Base-by-base conservation (phyloP, 1,284 basidiomycete species). In the Ustilago shanxiensis region DNA sequence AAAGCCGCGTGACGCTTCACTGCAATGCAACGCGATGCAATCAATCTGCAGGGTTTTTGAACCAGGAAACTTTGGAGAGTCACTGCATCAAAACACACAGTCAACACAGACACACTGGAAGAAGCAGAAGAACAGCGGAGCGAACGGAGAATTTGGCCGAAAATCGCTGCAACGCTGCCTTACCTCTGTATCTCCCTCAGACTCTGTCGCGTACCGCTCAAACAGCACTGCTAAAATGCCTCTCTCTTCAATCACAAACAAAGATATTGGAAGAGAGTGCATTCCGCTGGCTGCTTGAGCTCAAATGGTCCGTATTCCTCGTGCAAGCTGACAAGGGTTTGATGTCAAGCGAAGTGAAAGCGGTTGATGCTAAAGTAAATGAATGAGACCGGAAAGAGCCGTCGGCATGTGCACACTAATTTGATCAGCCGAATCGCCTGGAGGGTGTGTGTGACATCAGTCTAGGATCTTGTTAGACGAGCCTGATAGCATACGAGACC, bases 131-230 rank as follows among this genome's bases (percentile, higher is more conserved):
- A 33, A 33, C 35, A 37, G 14, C 31, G 37, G 14, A 39, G 18
- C 44, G 10, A 41, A 28, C 13, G 37, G 37, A 56, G 54, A 24
- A 29, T 56, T 56, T 56, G 24, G 37, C 22, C 26, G 54, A 41
- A 41, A 39, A 13, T 26, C 4, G n/a, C 10, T 10, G 44, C n/a
- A n/a, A 33, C 31, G 31, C 31, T 33, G 31, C 47, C 14, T 8
- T 28, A 3, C 14, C 26, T 11, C 14, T 49, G 10, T 26, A 14
- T 28, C 24, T 49, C 47, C 18, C 41, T 22, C 18, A n/a, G n/a
- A 13, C 37, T 24, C n/a, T 24, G 50, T 52, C 26, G 28, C 31
- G 50, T 52, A 52, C 50, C 50, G n/a, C 7, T 33, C 50, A 29
- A 18, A 33, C 14, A 20, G 20, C 50, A 33, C 50, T 52, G 50